Evolutionary conservation across 1,284 basidiomycete genomes (phyloP).

Genomic region (Trichosporon coremiiforme): DNA sequence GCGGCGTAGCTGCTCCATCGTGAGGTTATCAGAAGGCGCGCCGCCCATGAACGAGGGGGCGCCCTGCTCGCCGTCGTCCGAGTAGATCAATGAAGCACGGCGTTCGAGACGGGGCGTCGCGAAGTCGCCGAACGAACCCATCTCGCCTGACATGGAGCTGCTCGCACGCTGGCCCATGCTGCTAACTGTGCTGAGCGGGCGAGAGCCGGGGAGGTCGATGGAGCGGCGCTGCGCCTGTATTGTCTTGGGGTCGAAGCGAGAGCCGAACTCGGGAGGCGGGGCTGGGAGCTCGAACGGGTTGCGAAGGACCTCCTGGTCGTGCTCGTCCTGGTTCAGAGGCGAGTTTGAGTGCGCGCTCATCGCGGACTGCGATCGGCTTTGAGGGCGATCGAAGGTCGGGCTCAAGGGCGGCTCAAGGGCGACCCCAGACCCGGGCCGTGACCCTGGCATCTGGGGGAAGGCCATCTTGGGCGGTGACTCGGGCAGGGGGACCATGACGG

Average conservation of each 20-base stretch:
- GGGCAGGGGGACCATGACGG: slow-evolving; percentile 41
- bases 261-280: slow-evolving; percentile 43
- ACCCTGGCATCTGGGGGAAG: slow-evolving; percentile 17
- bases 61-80: neutral
- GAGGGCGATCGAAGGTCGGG: slow-evolving; percentile 1
- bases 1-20: neutral
- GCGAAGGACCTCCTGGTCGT: slow-evolving; percentile 30
- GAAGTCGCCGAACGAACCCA: neutral
- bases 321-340: slow-evolving; percentile 27
- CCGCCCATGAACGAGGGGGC: neutral
- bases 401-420: neutral
- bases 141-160: neutral
- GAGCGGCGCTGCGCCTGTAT: slow-evolving; percentile 32
- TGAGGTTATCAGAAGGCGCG: neutral
- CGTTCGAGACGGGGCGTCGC: slow-evolving; percentile 3
- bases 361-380: slow-evolving; percentile 3
- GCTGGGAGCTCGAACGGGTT: slow-evolving; percentile 54
- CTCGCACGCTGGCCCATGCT: neutral
- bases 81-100: slow-evolving; percentile 1
- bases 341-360: slow-evolving; percentile 15
- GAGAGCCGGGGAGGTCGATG: slow-evolving; percentile 10
- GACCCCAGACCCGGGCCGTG: slow-evolving; percentile 7
- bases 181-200: neutral
- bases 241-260: slow-evolving; percentile 50
- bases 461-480: slow-evolving; percentile 28